Percentiles rank a stretch among this genome's conserved stretches.
These are phyloP conservation scores for Primulina tabacum DNA, from an alignment of 257 asterid genomes.

Conservation along the genomic window DNA sequence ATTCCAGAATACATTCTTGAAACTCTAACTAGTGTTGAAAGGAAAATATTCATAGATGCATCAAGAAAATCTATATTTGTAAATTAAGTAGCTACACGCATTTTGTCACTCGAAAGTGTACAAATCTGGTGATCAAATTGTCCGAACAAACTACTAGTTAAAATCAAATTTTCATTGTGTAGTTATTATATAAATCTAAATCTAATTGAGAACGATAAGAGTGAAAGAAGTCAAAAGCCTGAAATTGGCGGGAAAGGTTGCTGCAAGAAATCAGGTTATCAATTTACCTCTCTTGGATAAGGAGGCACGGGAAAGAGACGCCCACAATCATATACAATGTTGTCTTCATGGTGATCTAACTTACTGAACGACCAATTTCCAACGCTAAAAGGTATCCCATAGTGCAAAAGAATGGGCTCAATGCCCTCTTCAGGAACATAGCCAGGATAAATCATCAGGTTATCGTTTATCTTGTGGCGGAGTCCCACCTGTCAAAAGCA, in stretches of 20 bases:
- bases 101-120: too few relatives aligned
- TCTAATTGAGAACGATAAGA: background rate
- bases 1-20: too few relatives aligned
- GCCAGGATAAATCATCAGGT: constrained; percentile 97
- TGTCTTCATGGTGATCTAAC: constrained; percentile 78
- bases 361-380: constrained; percentile 97
- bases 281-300: constrained; percentile 88
- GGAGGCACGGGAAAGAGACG: constrained; percentile 96
- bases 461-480: constrained; percentile 79
- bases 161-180: too few relatives aligned
- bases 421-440: constrained; percentile 79
- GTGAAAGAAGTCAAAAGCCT: constrained; percentile 7
- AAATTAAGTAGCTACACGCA: too few relatives aligned
- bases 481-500: constrained; percentile 80
- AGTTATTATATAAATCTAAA: too few relatives aligned
- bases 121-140: too few relatives aligned
- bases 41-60: too few relatives aligned
- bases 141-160: too few relatives aligned
- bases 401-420: constrained; percentile 95
- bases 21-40: too few relatives aligned
- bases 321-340: constrained; percentile 81
- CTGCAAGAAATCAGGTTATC: background rate
- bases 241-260: constrained; percentile 13
- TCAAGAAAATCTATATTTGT: too few relatives aligned
- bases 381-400: constrained; percentile 80